phyloP scores from a whole-genome alignment of 73 alveolate species.

The Paramecium biaurelia region DNA sequence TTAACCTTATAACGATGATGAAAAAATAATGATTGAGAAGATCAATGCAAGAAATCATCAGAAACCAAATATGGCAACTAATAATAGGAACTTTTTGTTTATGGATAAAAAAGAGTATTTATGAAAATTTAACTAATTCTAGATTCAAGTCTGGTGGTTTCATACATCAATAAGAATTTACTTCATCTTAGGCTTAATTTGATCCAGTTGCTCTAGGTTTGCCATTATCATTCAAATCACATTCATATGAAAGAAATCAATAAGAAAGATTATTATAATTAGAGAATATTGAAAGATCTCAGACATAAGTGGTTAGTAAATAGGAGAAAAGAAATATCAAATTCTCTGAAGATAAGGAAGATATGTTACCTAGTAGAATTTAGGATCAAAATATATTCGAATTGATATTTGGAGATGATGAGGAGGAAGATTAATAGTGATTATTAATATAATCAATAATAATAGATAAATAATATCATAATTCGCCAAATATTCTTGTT shows the following conservation, averaged over 20 bases:
- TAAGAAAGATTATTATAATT: not conserved
- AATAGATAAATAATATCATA: not conserved
- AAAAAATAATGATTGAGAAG: not conserved
- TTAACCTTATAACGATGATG: conserved; percentile 11
- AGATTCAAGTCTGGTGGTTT: not conserved
- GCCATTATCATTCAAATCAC: conserved; percentile 8
- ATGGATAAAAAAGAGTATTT: conserved; percentile 32
- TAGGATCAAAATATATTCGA: not conserved
- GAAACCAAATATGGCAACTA: conserved; percentile 6
- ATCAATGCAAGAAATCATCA: not conserved
- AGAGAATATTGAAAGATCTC: not conserved
- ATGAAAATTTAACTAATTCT: not conserved
- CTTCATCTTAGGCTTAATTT: not conserved
- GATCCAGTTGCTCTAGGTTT: not conserved
- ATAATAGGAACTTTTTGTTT: not conserved
- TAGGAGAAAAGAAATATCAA: not conserved
- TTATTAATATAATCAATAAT: not conserved
- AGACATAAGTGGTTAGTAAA: not conserved
- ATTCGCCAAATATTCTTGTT: conserved; percentile 39
- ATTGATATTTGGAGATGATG: conserved; percentile 37
- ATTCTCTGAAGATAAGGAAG: not conserved
- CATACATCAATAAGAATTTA: not conserved
- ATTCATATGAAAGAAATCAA: not conserved
- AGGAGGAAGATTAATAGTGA: not conserved
- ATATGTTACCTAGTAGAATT: not conserved